Evolutionary conservation across 2,329 filamentous ascomycete species (phyloP).

Genomic region (Lachnellula suecica): DNA sequence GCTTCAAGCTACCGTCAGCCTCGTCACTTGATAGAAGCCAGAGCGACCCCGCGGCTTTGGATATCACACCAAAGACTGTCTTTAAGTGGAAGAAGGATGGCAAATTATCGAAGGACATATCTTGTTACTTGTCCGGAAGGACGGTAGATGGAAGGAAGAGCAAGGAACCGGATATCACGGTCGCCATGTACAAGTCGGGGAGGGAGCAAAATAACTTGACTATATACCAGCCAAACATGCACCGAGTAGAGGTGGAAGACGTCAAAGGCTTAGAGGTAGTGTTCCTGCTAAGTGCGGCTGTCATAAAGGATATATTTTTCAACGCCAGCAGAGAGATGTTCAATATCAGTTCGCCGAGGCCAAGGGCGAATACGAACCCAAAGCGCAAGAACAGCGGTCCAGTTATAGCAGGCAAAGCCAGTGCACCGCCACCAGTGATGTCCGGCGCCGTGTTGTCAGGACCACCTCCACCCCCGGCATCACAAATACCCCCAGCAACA

Average conservation of each 20-base stretch:
- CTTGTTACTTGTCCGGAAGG: slow-evolving; percentile 82
- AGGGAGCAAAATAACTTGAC: slow-evolving; percentile 65
- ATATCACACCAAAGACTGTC: slow-evolving; percentile 69
- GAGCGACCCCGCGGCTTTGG: slow-evolving; percentile 52
- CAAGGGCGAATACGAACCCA: slow-evolving; percentile 21
- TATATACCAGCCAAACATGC: slow-evolving; percentile 90
- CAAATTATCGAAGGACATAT: slow-evolving; percentile 81
- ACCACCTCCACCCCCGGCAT: slow-evolving; percentile 15
- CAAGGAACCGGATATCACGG: slow-evolving; percentile 91
- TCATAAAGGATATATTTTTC: slow-evolving; percentile 65
- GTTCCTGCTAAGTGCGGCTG: slow-evolving; percentile 61
- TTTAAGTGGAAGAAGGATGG: slow-evolving; percentile 92
- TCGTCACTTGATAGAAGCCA: slow-evolving; percentile 76
- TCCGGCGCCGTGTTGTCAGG: slow-evolving; percentile 23
- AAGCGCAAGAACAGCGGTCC: slow-evolving; percentile 31
- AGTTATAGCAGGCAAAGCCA: slow-evolving; percentile 21
- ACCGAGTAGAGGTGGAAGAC: slow-evolving; percentile 89
- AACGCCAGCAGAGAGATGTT: slow-evolving; percentile 71
- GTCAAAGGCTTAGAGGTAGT: slow-evolving; percentile 89
- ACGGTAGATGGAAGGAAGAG: slow-evolving; percentile 71
- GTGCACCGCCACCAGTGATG: slow-evolving; percentile 24
- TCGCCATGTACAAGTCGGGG: slow-evolving; percentile 79
- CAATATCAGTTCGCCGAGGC: slow-evolving; percentile 59
- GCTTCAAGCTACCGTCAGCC: slow-evolving; percentile 76
- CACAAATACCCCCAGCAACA: slow-evolving; percentile 21